phyloP scores from a whole-genome alignment of 352 stramenopile genomes.

The Globisporangium cylindrosporum region DNA sequence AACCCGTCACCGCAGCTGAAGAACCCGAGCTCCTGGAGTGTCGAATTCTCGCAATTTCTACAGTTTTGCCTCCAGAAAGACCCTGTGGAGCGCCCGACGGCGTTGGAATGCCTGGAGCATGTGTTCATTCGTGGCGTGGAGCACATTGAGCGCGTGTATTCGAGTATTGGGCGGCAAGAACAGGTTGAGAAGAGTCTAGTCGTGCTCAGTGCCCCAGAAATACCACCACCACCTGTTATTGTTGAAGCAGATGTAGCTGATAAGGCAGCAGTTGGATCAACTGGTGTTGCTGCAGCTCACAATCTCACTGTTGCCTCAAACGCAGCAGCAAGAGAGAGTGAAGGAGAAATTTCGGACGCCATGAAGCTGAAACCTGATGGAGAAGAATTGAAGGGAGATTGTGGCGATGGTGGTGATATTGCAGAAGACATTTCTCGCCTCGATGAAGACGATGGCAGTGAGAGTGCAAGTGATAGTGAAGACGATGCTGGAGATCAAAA shows the following conservation, averaged over 20 bases:
- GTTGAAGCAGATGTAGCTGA: background rate
- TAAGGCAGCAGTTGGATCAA: background rate
- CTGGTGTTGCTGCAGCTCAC: background rate
- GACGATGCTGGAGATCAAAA: constrained; percentile 12
- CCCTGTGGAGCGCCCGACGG: constrained; percentile 66
- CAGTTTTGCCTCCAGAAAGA: constrained; percentile 77
- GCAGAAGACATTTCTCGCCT: constrained; percentile 28
- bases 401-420: constrained; percentile 10
- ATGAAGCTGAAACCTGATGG: constrained; percentile 12
- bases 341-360: background rate
- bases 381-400: constrained; percentile 15
- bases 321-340: background rate
- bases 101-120: constrained; percentile 89
- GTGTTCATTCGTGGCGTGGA: constrained; percentile 71
- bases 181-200: background rate
- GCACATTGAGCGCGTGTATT: constrained; percentile 39
- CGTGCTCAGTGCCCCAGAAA: background rate
- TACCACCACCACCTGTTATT: background rate
- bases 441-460: constrained; percentile 18
- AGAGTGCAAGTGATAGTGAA: constrained; percentile 20
- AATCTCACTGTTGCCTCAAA: background rate
- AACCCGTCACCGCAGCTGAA: constrained; percentile 80
- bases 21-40: constrained; percentile 69
- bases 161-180: background rate
- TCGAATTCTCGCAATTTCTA: constrained; percentile 83